Base-by-base conservation (phyloP, 352 stramenopile genomes). In the Globisporangium paroecandrum region DNA sequence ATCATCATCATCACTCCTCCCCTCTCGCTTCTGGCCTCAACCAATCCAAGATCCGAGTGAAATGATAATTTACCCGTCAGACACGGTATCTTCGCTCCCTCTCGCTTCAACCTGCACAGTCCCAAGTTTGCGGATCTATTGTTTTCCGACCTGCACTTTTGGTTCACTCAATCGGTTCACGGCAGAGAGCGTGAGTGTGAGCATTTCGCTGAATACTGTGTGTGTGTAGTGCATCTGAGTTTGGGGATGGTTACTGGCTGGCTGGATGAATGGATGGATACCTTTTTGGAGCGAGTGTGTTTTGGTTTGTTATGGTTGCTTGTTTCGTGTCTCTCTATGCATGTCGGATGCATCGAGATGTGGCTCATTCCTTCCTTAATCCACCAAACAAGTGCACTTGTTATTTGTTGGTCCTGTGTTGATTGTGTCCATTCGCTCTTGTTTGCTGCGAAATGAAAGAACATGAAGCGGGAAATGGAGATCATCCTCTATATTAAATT, bases 1-100 rank as follows among this genome's bases (percentile, higher is more conserved):
- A 47, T 47, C 36, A n/a, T n/a, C n/a, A 43, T 29, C 27, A 29
- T n/a, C 41, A 49, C 41, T 49, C 38, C 41, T n/a, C 41, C 36
- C 41, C 41, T 49, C 41, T 49, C 41, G 41, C 13, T n/a, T 49
- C 15, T 49, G 15, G 41, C 13, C 41, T 49, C 41, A 49, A 49
- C 13, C 15, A 43, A 43, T 43, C 36, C 36, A 38, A 38, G 34
- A 9, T 38, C 8, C 34, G 10, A 49, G 15, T 22, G 41, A 49
- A 49, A 49, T 10, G 41, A 15, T 49, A n/a, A 49, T 49, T 49
- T 49, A 49, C 41, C 5, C 41, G 41, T n/a, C 41, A 8, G 41
- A 49, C 41, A n/a, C 41, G 13, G 41, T 49, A 49, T 49, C 41
- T 49, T 43, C 38, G 34, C 59, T n/a, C 59, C 59, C 41, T 62